Evolutionary conservation across 139 green algal species (phyloP), one percentile per base, ranked within the genome.

Genomic region (Haematococcus sp.): DNA sequence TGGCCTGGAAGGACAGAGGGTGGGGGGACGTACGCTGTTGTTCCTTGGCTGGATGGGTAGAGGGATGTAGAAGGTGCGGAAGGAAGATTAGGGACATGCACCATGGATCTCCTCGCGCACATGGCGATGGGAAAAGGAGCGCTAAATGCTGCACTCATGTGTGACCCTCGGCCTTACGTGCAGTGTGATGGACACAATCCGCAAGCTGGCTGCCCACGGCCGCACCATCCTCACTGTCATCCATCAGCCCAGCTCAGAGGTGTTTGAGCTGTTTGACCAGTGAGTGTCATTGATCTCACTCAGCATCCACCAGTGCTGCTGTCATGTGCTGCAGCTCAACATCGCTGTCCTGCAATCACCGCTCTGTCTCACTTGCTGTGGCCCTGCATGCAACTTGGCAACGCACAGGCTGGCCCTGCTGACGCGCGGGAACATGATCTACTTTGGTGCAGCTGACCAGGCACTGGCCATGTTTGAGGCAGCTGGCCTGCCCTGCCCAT

Each of bases 161-260:
- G n/a, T n/a, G n/a, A n/a, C n/a, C n/a, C n/a, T n/a, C n/a, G n/a
- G n/a, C n/a, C n/a, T n/a, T n/a, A n/a, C n/a, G n/a, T n/a, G n/a
- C n/a, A n/a, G n/a, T 40, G 88, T 81, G 19, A 88, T 83, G 76
- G 61, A 54, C 30, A 73, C 75, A 30, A 72, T 88, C 55, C 49
- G 66, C 40, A 28, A 15, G 0, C 67, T 88, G 58, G 74, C 68
- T 9, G 55, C 81, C 33, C 40, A 74, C 44, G 74, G 77, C 63
- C 80, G 87, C 60, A 92, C 87, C 9, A 72, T 90, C 3, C 9
- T 90, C 43, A 81, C 75, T 34, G 83, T 89, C 49, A 89, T 91
- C 74, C 87, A 91, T 71, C 87, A 91, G 80, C 87, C 87, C 25
- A 77, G 65, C 58, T 83, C 75, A 1, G 85, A 91, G 70, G 72